Conservation (phyloP, 2,329 filamentous ascomycete genomes). For the Apiospora phragmitis region DNA sequence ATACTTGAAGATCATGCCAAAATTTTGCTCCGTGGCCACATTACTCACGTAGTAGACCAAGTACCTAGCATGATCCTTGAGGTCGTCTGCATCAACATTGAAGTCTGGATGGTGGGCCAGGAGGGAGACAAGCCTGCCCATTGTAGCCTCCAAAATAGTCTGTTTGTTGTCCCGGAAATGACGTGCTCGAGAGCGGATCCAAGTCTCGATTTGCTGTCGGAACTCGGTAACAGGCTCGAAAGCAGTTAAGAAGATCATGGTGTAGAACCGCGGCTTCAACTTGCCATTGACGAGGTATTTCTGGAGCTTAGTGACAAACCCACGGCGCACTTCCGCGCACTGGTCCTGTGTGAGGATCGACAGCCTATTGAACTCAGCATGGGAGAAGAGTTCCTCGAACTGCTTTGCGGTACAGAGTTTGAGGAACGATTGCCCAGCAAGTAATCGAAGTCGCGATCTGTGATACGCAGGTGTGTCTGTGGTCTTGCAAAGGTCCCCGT, state of each 20-base stretch:
- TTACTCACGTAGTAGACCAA: constrained; percentile 85
- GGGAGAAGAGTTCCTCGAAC: constrained; percentile 74
- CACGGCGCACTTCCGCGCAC: constrained; percentile 69
- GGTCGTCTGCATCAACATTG: constrained; percentile 61
- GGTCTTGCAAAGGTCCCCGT: constrained; percentile 78
- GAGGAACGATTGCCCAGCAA: constrained; percentile 76
- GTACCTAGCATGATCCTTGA: constrained; percentile 84
- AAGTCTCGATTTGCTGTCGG: constrained; percentile 76
- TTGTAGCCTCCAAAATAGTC: constrained; percentile 74
- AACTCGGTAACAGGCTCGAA: constrained; percentile 81
- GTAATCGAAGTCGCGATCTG: constrained; percentile 76
- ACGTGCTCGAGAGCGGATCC: constrained; percentile 80
- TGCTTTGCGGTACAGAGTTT: constrained; percentile 80
- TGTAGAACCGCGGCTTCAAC: constrained; percentile 78
- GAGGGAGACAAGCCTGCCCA: constrained; percentile 81
- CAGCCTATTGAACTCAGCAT: constrained; percentile 76
- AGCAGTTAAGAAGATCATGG: constrained; percentile 84
- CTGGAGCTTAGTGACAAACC: constrained; percentile 83
- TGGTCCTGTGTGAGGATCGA: constrained; percentile 80
- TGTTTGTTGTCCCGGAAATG: constrained; percentile 61
- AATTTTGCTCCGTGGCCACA: constrained; percentile 82
- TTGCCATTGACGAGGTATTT: constrained; percentile 80
- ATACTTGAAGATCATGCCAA: constrained; percentile 87
- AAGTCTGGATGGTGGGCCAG: constrained; percentile 95
- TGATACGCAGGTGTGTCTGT: constrained; percentile 76